A percentile compares a stretch with the other conserved stretches of the same genome.
phyloP scores from a whole-genome alignment of 2,329 filamentous ascomycete species.

The Cordyceps tenuipes region DNA sequence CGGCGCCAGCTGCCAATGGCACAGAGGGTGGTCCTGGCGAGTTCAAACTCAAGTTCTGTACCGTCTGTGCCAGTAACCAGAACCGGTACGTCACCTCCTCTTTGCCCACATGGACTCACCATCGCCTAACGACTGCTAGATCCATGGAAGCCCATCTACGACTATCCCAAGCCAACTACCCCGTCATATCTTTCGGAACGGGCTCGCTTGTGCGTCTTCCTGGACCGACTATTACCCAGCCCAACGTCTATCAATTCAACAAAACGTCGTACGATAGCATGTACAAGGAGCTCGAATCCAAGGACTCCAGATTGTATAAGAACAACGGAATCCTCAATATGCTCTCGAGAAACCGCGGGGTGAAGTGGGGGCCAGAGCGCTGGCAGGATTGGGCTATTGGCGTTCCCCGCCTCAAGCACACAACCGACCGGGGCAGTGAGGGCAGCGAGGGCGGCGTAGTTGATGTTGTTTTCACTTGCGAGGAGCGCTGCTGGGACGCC shows the following conservation, averaged over 20 bases:
- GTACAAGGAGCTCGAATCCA: slow-evolving; percentile 79
- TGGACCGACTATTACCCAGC: slow-evolving; percentile 82
- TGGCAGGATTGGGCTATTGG: slow-evolving; percentile 98
- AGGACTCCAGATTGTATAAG: slow-evolving; percentile 80
- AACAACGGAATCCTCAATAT: slow-evolving; percentile 93
- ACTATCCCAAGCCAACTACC: slow-evolving; percentile 76
- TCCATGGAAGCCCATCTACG: slow-evolving; percentile 99
- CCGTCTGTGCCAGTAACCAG: slow-evolving; percentile 97
- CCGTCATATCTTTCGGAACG: slow-evolving; percentile 97
- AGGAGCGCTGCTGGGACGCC: slow-evolving; percentile 96
- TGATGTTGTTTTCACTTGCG: slow-evolving; percentile 92
- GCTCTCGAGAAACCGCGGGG: slow-evolving; percentile 80
- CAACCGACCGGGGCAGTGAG: slow-evolving; percentile 64
- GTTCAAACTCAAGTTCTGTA: slow-evolving; percentile 93
- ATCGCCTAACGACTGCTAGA: slow-evolving; percentile 30
- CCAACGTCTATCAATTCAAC: slow-evolving; percentile 98
- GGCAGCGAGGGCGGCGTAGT: slow-evolving; percentile 86
- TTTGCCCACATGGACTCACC: neutral
- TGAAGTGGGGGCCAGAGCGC: slow-evolving; percentile 93
- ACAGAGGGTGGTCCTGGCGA: slow-evolving; percentile 44
- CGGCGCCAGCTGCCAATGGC: slow-evolving; percentile 30
- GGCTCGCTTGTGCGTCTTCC: slow-evolving; percentile 90
- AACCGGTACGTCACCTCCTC: slow-evolving; percentile 60
- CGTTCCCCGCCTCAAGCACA: slow-evolving; percentile 68
- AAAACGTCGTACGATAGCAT: slow-evolving; percentile 91